These are phyloP conservation scores for Apophysomyces elegans DNA, from an alignment of 371 early-diverging fungal genomes.

Conservation along the genomic window DNA sequence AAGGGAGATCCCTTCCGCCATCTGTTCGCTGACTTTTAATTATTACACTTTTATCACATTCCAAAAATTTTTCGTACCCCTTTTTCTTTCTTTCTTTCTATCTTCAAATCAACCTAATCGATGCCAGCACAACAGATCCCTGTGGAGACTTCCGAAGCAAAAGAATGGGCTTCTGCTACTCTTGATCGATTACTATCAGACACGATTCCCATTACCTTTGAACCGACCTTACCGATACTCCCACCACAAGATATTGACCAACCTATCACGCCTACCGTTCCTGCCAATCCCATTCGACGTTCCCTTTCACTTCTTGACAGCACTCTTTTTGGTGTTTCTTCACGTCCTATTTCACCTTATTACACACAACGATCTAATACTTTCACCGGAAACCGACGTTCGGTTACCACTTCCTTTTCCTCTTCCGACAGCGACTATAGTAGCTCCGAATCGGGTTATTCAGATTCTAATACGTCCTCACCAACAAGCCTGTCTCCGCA, in stretches of 20 bases:
- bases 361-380: slow-evolving; percentile 5
- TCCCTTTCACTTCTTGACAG: slow-evolving; percentile 42
- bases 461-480: background rate
- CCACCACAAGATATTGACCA: slow-evolving; percentile 7
- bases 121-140: slow-evolving; percentile 26
- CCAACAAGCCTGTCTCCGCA: background rate
- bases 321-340: slow-evolving; percentile 19
- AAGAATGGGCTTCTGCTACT: slow-evolving; percentile 41
- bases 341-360: slow-evolving; percentile 10
- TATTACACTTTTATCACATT: background rate
- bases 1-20: slow-evolving; percentile 49
- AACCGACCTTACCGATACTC: slow-evolving; percentile 17
- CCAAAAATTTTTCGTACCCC: slow-evolving; percentile 7
- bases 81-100: slow-evolving; percentile 19
- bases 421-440: slow-evolving; percentile 12
- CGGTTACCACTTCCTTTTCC: slow-evolving; percentile 7
- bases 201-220: slow-evolving; percentile 33
- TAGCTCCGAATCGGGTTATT: slow-evolving; percentile 12
- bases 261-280: background rate
- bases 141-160: slow-evolving; percentile 45
- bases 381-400: slow-evolving; percentile 6
- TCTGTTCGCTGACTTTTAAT: slow-evolving; percentile 51
- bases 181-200: slow-evolving; percentile 34
- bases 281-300: slow-evolving; percentile 25
- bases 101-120: slow-evolving; percentile 15